Evolutionary conservation across 1,284 basidiomycete genomes (phyloP).

Genomic region (Anthracocystis setariae): DNA sequence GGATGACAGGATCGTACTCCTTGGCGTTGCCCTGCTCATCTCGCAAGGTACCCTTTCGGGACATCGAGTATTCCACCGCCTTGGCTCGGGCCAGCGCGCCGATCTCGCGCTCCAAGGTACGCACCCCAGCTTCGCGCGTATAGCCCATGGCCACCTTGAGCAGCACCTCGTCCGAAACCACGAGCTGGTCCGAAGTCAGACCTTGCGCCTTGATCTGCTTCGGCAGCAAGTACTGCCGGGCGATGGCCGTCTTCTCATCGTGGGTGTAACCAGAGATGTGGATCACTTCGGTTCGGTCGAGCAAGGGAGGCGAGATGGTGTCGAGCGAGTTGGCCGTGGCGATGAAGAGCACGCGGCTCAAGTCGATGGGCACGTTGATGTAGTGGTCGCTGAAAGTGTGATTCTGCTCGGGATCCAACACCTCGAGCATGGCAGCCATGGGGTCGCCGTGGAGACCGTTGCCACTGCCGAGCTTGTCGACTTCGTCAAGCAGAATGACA

Average conservation of each 20-base stretch:
- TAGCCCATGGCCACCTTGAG: constrained; percentile 79
- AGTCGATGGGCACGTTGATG: constrained; percentile 66
- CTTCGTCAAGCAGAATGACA: constrained; percentile 69
- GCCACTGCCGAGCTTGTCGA: constrained; percentile 69
- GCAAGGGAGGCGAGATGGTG: constrained; percentile 69
- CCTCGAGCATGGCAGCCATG: constrained; percentile 69
- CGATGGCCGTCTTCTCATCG: constrained; percentile 69
- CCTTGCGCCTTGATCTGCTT: constrained; percentile 82
- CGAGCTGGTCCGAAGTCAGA: constrained; percentile 71
- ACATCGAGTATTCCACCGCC: constrained; percentile 78
- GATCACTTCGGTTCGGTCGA: constrained; percentile 69
- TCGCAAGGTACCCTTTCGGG: constrained; percentile 71
- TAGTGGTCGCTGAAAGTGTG: constrained; percentile 69
- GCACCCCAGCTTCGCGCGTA: constrained; percentile 90
- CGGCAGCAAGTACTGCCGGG: constrained; percentile 76
- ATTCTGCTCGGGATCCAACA: constrained; percentile 70
- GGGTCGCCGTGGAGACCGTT: constrained; percentile 69
- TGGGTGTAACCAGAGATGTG: constrained; percentile 69
- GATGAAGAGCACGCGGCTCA: constrained; percentile 69
- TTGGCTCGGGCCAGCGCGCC: constrained; percentile 81
- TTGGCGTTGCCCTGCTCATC: constrained; percentile 52
- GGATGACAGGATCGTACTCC: constrained; percentile 76
- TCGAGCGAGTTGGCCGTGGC: constrained; percentile 70
- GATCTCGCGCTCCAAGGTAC: constrained; percentile 85
- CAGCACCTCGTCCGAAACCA: constrained; percentile 78